phyloP scores from a whole-genome alignment of 2,329 filamentous ascomycete species.

The Amauroascus niger region DNA sequence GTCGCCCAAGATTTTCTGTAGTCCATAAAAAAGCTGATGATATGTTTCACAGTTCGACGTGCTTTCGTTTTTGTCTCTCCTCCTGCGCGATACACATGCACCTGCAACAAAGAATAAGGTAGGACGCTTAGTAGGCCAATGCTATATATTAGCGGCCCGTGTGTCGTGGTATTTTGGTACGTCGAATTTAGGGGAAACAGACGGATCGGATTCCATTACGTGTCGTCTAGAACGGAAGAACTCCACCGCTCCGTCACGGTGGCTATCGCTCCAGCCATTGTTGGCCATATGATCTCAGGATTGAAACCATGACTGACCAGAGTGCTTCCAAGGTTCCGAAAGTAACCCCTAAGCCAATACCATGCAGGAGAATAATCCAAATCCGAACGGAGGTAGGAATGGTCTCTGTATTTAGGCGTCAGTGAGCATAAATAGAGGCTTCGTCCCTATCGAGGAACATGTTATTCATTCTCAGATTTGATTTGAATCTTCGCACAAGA shows the following conservation, averaged over 20 bases:
- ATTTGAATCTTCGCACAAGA: not conserved
- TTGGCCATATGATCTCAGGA: slow-evolving; percentile 8
- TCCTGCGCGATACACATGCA: not conserved
- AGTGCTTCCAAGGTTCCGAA: slow-evolving; percentile 1
- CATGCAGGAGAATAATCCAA: slow-evolving; percentile 2
- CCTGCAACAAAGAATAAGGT: not conserved
- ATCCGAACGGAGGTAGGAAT: not conserved
- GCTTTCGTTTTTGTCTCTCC: not conserved
- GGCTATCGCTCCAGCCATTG: not conserved
- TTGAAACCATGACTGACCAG: not conserved
- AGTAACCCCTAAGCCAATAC: not conserved
- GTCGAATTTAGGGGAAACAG: not conserved
- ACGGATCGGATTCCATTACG: slow-evolving; percentile 5
- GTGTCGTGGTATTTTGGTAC: not conserved
- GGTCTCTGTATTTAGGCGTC: not conserved
- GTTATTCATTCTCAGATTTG: not conserved
- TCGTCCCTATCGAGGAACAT: not conserved
- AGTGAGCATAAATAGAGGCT: not conserved
- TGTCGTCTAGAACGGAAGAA: not conserved
- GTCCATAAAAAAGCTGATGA: not conserved
- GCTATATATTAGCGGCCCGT: not conserved
- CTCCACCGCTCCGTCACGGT: slow-evolving; percentile 1
- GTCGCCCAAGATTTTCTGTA: not conserved
- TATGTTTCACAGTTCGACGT: slow-evolving; percentile 3
- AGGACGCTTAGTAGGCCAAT: not conserved